A percentile compares a stretch with the other conserved stretches of the same genome.
These are phyloP conservation scores for Myochromella boudieri DNA, from an alignment of 768 basidiomycete genomes.

Conservation along the genomic window DNA sequence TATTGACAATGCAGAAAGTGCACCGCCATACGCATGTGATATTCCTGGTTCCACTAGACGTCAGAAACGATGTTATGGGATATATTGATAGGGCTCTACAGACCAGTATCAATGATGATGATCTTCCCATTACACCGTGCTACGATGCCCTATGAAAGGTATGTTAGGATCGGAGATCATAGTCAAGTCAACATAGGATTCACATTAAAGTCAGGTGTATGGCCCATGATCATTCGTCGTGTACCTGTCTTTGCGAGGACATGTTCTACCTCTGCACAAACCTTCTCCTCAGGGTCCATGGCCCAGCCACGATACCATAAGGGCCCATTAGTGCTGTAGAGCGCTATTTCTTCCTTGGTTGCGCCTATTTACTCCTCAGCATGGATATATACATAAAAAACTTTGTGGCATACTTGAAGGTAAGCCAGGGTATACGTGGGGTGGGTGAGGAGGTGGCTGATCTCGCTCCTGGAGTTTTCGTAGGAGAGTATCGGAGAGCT, in stretches of 20 bases:
- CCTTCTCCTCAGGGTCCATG: conserved; percentile 61
- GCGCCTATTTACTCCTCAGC: conserved; percentile 40
- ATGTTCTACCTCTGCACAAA: conserved; percentile 69
- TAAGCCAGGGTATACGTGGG: conserved; percentile 69
- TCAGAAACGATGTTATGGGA: not conserved
- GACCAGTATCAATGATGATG: conserved; percentile 96
- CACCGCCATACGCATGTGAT: conserved; percentile 94
- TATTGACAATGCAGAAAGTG: conserved; percentile 84
- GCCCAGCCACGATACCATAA: conserved; percentile 98
- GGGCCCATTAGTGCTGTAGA: conserved; percentile 81
- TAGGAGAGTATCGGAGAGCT: conserved; percentile 67
- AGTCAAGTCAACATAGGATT: conserved; percentile 15
- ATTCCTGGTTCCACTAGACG: conserved; percentile 55
- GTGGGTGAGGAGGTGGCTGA: conserved; percentile 82
- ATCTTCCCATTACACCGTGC: conserved; percentile 89
- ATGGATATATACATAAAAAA: conserved; percentile 3
- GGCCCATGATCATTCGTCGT: conserved; percentile 91
- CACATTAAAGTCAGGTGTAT: conserved; percentile 87
- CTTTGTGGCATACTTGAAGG: conserved; percentile 50
- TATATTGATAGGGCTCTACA: conserved; percentile 20
- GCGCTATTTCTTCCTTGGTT: conserved; percentile 61
- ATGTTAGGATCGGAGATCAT: not conserved
- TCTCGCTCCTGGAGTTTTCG: conserved; percentile 62
- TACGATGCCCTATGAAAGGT: conserved; percentile 60
- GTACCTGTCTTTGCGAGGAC: conserved; percentile 79